phyloP scores from a whole-genome alignment of 352 stramenopile species.

The Pythium plurisporium region DNA sequence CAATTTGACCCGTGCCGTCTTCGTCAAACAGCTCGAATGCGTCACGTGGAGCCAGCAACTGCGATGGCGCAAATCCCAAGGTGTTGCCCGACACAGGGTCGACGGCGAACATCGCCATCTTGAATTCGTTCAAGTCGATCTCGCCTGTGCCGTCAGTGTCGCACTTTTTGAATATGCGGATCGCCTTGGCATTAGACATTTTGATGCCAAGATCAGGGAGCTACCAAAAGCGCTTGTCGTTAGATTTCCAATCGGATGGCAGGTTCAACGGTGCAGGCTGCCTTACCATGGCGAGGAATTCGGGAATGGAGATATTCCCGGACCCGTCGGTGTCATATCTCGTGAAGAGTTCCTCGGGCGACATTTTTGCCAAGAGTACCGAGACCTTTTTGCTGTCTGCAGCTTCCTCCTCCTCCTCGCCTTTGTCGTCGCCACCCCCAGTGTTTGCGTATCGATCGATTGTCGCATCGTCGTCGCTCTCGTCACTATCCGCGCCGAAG shows the following conservation, averaged over 20 bases:
- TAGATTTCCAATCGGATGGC: not conserved
- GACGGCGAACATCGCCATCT: slow-evolving; percentile 89
- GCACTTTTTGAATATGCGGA: slow-evolving; percentile 89
- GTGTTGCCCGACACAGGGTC: slow-evolving; percentile 83
- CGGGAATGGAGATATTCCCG: slow-evolving; percentile 85
- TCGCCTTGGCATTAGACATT: slow-evolving; percentile 85
- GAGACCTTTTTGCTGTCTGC: slow-evolving; percentile 63
- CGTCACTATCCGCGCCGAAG: slow-evolving; percentile 70
- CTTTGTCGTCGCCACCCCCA: slow-evolving; percentile 12
- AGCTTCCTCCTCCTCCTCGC: slow-evolving; percentile 24
- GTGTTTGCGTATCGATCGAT: slow-evolving; percentile 63
- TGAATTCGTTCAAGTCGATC: slow-evolving; percentile 93
- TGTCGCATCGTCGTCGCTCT: slow-evolving; percentile 77
- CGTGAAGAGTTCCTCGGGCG: slow-evolving; percentile 87
- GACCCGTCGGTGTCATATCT: slow-evolving; percentile 90
- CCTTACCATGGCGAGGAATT: slow-evolving; percentile 85
- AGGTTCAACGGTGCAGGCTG: not conserved
- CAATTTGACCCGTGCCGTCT: slow-evolving; percentile 85
- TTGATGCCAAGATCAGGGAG: slow-evolving; percentile 84
- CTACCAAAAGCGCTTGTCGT: slow-evolving; percentile 25
- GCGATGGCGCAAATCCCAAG: slow-evolving; percentile 79
- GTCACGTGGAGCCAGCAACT: slow-evolving; percentile 79
- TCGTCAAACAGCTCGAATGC: slow-evolving; percentile 91
- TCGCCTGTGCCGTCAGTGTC: slow-evolving; percentile 87
- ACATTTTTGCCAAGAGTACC: slow-evolving; percentile 57